These are phyloP conservation scores for Cylindrotheca closterium DNA, from an alignment of 108 stramenopile genomes.

Conservation along the genomic window DNA sequence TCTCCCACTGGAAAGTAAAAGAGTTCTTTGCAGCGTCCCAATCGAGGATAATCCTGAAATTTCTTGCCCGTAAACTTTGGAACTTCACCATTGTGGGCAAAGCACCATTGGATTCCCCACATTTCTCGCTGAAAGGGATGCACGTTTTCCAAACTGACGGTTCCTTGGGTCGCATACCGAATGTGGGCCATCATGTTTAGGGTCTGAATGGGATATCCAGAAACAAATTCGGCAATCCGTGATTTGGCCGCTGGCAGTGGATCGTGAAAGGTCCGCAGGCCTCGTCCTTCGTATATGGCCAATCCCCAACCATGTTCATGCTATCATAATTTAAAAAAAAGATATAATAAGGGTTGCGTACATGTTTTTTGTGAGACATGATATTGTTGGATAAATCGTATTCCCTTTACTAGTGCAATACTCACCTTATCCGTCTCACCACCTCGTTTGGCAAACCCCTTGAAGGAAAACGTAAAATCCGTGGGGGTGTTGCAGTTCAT, in stretches of 20 bases:
- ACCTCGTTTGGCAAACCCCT: slow-evolving; percentile 79
- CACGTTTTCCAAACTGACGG: slow-evolving; percentile 72
- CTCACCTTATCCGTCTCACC: slow-evolving; percentile 77
- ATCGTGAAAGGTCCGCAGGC: slow-evolving; percentile 70
- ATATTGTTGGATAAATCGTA: not conserved
- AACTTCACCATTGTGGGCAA: slow-evolving; percentile 86
- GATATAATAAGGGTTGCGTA: no score
- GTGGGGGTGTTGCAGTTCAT: slow-evolving; percentile 75
- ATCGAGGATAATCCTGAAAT: not conserved
- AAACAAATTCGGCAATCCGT: slow-evolving; percentile 67
- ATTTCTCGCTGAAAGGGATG: slow-evolving; percentile 86
- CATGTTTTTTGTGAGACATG: no score
- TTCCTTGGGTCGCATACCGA: slow-evolving; percentile 80
- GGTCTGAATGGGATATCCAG: slow-evolving; percentile 40
- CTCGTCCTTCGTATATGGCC: slow-evolving; percentile 53
- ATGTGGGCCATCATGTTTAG: slow-evolving; percentile 86
- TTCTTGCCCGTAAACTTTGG: slow-evolving; percentile 31
- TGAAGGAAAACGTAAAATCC: slow-evolving; percentile 81
- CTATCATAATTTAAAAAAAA: no score
- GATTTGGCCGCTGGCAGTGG: slow-evolving; percentile 51
- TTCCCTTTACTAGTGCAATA: no score
- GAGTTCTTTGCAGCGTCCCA: slow-evolving; percentile 7
- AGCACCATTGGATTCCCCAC: slow-evolving; percentile 69
- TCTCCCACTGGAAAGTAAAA: slow-evolving; percentile 74
- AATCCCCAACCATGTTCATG: slow-evolving; percentile 90